A percentile compares a stretch with the other conserved stretches of the same genome.
phyloP scores from a whole-genome alignment of 257 asterid genomes.

The Cinchona pubescens region DNA sequence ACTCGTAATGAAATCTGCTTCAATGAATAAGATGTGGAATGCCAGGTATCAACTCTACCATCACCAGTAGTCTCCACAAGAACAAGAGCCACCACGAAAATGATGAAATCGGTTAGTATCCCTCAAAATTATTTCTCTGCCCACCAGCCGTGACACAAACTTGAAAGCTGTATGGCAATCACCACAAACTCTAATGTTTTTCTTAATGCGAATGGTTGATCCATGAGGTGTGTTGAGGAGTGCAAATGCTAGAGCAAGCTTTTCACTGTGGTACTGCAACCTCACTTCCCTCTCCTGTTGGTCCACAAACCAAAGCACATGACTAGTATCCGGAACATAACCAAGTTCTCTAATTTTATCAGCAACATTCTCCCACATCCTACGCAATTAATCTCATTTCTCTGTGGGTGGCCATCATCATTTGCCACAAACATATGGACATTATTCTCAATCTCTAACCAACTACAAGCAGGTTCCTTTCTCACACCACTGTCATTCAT shows the following conservation, averaged over 20 bases:
- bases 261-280: conserved; percentile 72
- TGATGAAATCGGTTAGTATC: conserved; percentile 83
- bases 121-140: conserved; percentile 64
- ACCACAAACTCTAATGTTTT: conserved; percentile 82
- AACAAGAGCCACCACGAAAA: conserved; percentile 62
- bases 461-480: conserved; percentile 90
- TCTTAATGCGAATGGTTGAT: conserved; percentile 59
- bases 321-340: conserved; percentile 70
- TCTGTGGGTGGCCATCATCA: conserved; percentile 66
- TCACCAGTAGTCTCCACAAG: conserved; percentile 88
- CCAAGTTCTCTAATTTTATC: conserved; percentile 59
- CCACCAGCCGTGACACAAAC: conserved; percentile 56
- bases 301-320: conserved; percentile 64
- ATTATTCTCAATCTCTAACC: conserved; percentile 74
- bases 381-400: conserved; percentile 46
- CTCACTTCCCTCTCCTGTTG: conserved; percentile 64
- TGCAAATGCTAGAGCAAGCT: conserved; percentile 78
- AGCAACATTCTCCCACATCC: conserved; percentile 54
- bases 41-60: background rate
- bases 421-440: conserved; percentile 73
- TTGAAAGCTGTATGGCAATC: conserved; percentile 76
- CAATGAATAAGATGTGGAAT: background rate
- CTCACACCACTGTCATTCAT: conserved; percentile 74
- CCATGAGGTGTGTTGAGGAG: conserved; percentile 51
- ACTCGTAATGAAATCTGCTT: background rate